Conservation (phyloP, 169 alveolate species). For the Cryptosporidium sp. region DNA sequence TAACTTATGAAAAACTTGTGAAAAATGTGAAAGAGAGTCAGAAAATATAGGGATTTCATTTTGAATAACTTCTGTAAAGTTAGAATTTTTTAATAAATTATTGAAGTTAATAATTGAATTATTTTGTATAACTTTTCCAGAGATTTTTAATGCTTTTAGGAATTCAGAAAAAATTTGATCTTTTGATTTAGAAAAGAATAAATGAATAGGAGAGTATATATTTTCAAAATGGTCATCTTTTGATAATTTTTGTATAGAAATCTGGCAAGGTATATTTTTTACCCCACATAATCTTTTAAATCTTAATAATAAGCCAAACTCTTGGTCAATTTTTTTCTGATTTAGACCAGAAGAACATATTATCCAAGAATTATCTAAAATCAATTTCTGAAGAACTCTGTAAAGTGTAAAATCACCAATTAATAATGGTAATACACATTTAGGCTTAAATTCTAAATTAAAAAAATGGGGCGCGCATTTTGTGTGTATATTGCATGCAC, state of each 20-base stretch:
- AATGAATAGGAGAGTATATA: slow-evolving; percentile 5
- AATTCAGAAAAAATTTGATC: slow-evolving; percentile 1
- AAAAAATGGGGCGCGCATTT: neutral
- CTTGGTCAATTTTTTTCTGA: neutral
- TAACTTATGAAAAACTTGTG: slow-evolving; percentile 1
- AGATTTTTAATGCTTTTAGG: slow-evolving; percentile 19
- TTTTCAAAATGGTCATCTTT: neutral
- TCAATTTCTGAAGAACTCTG: slow-evolving; percentile 13
- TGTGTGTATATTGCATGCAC: neutral
- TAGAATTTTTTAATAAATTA: neutral
- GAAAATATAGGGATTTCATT: slow-evolving; percentile 15
- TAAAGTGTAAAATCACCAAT: slow-evolving; percentile 3
- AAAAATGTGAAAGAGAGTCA: slow-evolving; percentile 7
- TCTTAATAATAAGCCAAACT: slow-evolving; percentile 11
- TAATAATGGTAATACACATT: slow-evolving; percentile 34
- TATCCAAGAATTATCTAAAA: slow-evolving; percentile 2
- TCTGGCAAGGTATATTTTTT: slow-evolving; percentile 5
- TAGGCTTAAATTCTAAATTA: slow-evolving; percentile 41
- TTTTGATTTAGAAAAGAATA: slow-evolving; percentile 19
- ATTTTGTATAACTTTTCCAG: slow-evolving; percentile 16
- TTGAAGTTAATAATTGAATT: neutral
- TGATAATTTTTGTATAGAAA: slow-evolving; percentile 4
- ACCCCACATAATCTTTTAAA: slow-evolving; percentile 3
- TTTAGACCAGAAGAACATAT: neutral
- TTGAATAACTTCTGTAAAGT: neutral